Evolutionary conservation across 306 rosid genomes (phyloP).

Genomic region (Glycyrrhiza uralensis): DNA sequence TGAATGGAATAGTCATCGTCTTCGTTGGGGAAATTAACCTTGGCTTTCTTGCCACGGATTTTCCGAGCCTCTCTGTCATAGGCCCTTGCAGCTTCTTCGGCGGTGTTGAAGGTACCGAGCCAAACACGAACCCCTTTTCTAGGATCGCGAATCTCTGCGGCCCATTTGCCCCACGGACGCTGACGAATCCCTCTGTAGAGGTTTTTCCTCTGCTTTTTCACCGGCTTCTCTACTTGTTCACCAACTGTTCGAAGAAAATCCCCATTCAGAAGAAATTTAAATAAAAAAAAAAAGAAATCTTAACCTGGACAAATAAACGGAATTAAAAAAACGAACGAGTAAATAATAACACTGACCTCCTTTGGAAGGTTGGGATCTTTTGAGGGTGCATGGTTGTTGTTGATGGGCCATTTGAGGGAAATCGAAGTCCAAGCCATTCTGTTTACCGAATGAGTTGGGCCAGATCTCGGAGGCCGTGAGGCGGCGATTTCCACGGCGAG

Average conservation of each 20-base stretch:
- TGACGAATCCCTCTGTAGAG: slow-evolving; percentile 88
- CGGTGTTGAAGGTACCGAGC: slow-evolving; percentile 91
- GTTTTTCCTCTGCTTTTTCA: slow-evolving; percentile 79
- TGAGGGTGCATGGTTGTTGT: slow-evolving; percentile 25
- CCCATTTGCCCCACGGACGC: slow-evolving; percentile 99
- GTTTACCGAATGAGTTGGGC: slow-evolving; percentile 55
- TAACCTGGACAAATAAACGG: no score
- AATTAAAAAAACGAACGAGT: no score
- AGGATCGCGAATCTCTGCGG: slow-evolving; percentile 92
- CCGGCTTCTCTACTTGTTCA: slow-evolving; percentile 50
- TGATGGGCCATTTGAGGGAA: background rate
- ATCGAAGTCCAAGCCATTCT: slow-evolving; percentile 21
- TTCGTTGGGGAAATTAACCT: slow-evolving; percentile 87
- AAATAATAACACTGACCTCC: slow-evolving; percentile 27
- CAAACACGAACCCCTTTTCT: slow-evolving; percentile 93
- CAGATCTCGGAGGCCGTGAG: slow-evolving; percentile 49
- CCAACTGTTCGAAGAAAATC: slow-evolving; percentile 29
- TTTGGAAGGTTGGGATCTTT: slow-evolving; percentile 36
- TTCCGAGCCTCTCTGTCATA: slow-evolving; percentile 83
- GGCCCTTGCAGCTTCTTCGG: slow-evolving; percentile 96
- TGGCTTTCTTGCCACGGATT: slow-evolving; percentile 89
- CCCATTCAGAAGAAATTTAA: slow-evolving; percentile 2
- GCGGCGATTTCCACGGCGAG: slow-evolving; percentile 49
- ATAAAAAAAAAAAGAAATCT: no score
- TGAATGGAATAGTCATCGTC: slow-evolving; percentile 36